phyloP scores from a whole-genome alignment of 768 basidiomycete species.

The Pleurotus salmoneostramineus region DNA sequence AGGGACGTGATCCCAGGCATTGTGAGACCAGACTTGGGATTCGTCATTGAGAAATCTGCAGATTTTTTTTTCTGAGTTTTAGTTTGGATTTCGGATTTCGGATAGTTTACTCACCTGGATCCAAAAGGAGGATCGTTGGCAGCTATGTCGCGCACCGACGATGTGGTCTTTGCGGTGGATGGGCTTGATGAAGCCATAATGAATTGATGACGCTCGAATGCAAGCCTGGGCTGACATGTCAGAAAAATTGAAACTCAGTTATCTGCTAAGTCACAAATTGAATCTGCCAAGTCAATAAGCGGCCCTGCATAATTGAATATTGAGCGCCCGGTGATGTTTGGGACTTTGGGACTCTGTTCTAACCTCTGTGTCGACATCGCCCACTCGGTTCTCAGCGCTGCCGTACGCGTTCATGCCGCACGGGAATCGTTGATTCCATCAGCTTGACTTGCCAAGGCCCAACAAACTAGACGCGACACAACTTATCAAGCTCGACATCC shows the following conservation, averaged over 20 bases:
- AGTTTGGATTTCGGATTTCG: constrained; percentile 8
- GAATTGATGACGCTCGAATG: not conserved
- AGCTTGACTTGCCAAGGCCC: not conserved
- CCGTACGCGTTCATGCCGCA: not conserved
- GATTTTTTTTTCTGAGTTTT: too few relatives aligned
- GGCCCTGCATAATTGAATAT: not conserved
- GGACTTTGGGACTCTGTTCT: too few relatives aligned
- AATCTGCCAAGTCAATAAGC: not conserved
- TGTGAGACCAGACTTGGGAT: constrained; percentile 78
- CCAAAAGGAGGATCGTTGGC: constrained; percentile 65
- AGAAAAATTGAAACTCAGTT: not conserved
- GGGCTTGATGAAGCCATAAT: not conserved
- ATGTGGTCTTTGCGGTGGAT: constrained; percentile 34
- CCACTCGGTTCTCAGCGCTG: not conserved
- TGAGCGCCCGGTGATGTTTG: too few relatives aligned
- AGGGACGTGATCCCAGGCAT: constrained; percentile 91
- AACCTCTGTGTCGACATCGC: not conserved
- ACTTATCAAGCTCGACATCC: not conserved
- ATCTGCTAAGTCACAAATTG: not conserved
- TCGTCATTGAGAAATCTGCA: constrained; percentile 71
- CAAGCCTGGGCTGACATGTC: not conserved
- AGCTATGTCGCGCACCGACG: constrained; percentile 62
- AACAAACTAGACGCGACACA: not conserved
- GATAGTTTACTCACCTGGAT: constrained; percentile 43
- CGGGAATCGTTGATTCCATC: not conserved